A percentile compares a stretch with the other conserved stretches of the same genome.
Conservation (phyloP, 2,329 filamentous ascomycete species). For the Atkinsonella texensis region DNA sequence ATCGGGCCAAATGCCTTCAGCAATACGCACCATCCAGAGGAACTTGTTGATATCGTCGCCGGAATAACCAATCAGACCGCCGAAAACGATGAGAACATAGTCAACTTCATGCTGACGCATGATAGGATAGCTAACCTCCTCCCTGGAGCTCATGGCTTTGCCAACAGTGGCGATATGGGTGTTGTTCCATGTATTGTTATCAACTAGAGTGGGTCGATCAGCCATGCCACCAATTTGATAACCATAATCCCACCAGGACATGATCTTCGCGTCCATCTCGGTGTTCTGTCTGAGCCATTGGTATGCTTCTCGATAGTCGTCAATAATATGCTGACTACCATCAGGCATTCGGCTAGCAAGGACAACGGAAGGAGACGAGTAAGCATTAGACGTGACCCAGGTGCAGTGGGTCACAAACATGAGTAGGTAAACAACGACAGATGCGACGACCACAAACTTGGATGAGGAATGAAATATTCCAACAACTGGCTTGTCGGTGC, state of each 20-base stretch:
- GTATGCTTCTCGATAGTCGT: conserved; percentile 98
- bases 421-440: conserved; percentile 68
- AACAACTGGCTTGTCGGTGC: conserved; percentile 59
- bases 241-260: conserved; percentile 99
- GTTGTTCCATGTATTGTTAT: conserved; percentile 99
- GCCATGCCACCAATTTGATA: conserved; percentile 99
- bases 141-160: conserved; percentile 94
- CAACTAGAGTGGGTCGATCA: conserved; percentile 88
- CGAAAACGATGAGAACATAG: conserved; percentile 96
- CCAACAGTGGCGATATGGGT: conserved; percentile 98
- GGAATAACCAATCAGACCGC: conserved; percentile 89
- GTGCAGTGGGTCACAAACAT: conserved; percentile 97
- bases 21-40: conserved; percentile 98
- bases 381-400: conserved; percentile 98
- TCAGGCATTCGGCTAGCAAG: conserved; percentile 86
- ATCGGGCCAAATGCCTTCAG: conserved; percentile 99
- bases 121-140: conserved; percentile 97
- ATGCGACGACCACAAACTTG: conserved; percentile 63
- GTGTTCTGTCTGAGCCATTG: conserved; percentile 99
- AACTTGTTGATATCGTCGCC: conserved; percentile 99
- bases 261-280: conserved; percentile 86
- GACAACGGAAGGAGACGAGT: conserved; percentile 95
- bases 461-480: conserved; percentile 76
- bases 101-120: conserved; percentile 98
- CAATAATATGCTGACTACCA: conserved; percentile 95